Conservation (phyloP, 2,329 filamentous ascomycete genomes). For the Sphaerulina musiva region DNA sequence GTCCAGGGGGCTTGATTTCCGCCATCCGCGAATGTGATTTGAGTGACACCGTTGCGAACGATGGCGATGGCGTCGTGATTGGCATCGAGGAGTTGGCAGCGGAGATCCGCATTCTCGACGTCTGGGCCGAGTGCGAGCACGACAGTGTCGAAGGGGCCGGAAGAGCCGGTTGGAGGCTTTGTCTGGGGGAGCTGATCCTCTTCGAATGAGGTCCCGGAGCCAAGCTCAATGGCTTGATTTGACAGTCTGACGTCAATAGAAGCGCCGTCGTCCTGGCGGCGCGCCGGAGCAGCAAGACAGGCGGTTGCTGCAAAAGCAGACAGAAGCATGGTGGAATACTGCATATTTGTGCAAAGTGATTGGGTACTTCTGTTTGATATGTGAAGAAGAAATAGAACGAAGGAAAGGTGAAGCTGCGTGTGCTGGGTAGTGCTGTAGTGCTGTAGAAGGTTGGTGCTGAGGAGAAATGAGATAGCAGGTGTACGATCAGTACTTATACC, state of each 20-base stretch:
- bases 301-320: conserved; percentile 11
- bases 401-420: too few species aligned
- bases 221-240: conserved; percentile 3
- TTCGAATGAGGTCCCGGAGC: conserved; percentile 11
- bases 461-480: too few species aligned
- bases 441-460: too few species aligned
- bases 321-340: conserved; percentile 12
- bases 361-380: neutral
- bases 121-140: conserved; percentile 11
- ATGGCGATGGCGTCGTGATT: conserved; percentile 9
- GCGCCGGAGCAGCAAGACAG: conserved; percentile 11
- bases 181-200: conserved; percentile 8
- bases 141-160: conserved; percentile 12
- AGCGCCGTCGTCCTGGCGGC: conserved; percentile 1
- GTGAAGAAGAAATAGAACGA: too few species aligned
- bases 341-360: conserved; percentile 18
- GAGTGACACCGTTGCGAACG: conserved; percentile 8
- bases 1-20: conserved; percentile 9
- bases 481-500: too few species aligned
- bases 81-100: conserved; percentile 16
- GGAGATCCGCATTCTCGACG: conserved; percentile 11
- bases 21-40: conserved; percentile 16
- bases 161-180: conserved; percentile 7
- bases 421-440: too few species aligned
- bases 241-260: conserved; percentile 13